Base-by-base conservation (phyloP, 768 basidiomycete genomes). In the Calocybe gangraenosa region DNA sequence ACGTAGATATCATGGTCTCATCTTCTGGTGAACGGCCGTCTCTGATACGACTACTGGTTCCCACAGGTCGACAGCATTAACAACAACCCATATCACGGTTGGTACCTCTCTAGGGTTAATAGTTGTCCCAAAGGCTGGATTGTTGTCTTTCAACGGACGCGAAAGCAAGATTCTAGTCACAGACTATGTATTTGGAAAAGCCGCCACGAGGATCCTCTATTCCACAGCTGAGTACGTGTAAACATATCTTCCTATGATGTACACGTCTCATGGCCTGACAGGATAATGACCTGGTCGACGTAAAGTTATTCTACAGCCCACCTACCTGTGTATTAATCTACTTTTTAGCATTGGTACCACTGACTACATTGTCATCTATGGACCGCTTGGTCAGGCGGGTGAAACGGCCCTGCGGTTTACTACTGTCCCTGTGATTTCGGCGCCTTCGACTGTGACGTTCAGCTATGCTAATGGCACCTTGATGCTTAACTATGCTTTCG, bases 241-340 rank as follows among this genome's bases (percentile, higher is more conserved):
- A 11, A 7, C 23, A n/a, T 15, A 20, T 11, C 11, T 6, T 28
- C 25, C 11, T 28, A 6, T 5, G 25, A 5, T 28, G 25, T 11
- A n/a, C 25, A 6, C 11, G 25, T 28, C 25, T 28, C 25, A 28
- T 28, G 25, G 6, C 11, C 6, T 28, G 25, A 17, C 25, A 77
- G 75, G 46, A 69, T 78, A 37, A 68, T 75, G 70, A 76, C 76
- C 10, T 76, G 75, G 74, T 70, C 73, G n/a, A 75, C 74, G 75
- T 70, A 44, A 54, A 71, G 51, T 30, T 17, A n/a, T 17, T 21
- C 45, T 15, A 31, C 9, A 18, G 8, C 17, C 36, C 8, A 35
- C 14, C 21, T 8, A 14, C n/a, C 14, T 22, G 21, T 15, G 3
- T 15, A 21, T 15, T 22, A 23, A 13, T 41, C 13, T 31, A 49